phyloP scores from a whole-genome alignment of 169 alveolate species.

The Plasmodium malariae region DNA sequence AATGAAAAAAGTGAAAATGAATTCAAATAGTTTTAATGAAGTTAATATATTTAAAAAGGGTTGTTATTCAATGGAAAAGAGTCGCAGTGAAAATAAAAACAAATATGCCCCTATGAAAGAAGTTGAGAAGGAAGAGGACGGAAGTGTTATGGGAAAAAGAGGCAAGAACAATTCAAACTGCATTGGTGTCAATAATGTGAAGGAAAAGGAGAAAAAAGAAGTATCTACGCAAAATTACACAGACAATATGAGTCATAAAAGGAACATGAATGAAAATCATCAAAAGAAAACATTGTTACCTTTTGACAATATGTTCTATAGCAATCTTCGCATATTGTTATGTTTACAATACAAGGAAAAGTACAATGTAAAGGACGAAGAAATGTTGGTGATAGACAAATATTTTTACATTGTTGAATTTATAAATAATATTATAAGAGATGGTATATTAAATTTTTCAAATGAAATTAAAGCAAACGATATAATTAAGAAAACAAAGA shows the following conservation, averaged over 20 bases:
- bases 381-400: conserved; percentile 38
- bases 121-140: background rate
- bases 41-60: background rate
- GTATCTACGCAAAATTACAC: background rate
- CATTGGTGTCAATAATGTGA: background rate
- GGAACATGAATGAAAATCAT: background rate
- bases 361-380: conserved; percentile 55
- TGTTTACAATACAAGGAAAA: conserved; percentile 68
- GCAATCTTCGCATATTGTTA: conserved; percentile 27
- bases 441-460: conserved; percentile 47
- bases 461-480: conserved; percentile 50
- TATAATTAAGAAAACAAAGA: conserved; percentile 41
- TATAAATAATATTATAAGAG: conserved; percentile 53
- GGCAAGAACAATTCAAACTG: background rate
- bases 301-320: conserved; percentile 62
- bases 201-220: background rate
- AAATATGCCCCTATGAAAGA: background rate
- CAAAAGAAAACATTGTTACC: conserved; percentile 17
- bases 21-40: background rate
- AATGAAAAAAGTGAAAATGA: conserved; percentile 3
- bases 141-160: background rate
- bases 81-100: background rate
- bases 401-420: conserved; percentile 47
- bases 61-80: background rate
- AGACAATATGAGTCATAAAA: conserved; percentile 3